A percentile compares a stretch with the other conserved stretches of the same genome.
phyloP scores from a whole-genome alignment of 2,329 filamentous ascomycete genomes.

The Epichloe scottii region DNA sequence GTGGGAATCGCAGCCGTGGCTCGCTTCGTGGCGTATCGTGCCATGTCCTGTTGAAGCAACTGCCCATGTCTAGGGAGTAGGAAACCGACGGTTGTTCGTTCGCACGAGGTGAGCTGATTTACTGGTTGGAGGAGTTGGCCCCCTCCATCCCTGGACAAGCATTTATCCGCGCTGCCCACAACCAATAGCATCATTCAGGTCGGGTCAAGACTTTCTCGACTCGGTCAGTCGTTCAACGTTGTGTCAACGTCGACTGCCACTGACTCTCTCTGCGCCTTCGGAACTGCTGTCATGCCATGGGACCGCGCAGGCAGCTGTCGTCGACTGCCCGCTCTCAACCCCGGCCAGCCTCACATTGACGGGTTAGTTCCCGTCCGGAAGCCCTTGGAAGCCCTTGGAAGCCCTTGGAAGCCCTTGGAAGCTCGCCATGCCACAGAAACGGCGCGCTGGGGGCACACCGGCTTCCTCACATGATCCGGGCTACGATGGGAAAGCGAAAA shows the following conservation, averaged over 20 bases:
- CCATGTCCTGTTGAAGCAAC: no score
- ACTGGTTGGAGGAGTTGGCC: no score
- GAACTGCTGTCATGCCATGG: not conserved
- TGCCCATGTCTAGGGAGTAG: no score
- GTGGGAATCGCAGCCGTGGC: no score
- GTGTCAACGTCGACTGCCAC: not conserved
- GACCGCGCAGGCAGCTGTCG: not conserved
- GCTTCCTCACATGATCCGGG: not conserved
- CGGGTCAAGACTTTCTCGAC: not conserved
- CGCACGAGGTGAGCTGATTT: no score
- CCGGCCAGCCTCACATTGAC: not conserved
- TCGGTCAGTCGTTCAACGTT: not conserved
- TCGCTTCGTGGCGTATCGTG: no score
- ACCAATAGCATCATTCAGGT: not conserved
- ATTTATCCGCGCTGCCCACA: slow-evolving; percentile 10
- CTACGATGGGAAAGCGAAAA: slow-evolving; percentile 27
- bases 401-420: not conserved
- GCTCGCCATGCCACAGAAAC: slow-evolving; percentile 27
- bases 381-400: no score
- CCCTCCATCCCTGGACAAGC: slow-evolving; percentile 6
- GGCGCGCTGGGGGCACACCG: slow-evolving; percentile 13
- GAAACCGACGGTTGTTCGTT: no score
- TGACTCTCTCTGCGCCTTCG: not conserved
- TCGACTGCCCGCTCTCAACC: not conserved
- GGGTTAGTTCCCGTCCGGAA: no score